A percentile compares a stretch with the other conserved stretches of the same genome.
These are phyloP conservation scores for Umbelopsis sp. DNA, from an alignment of 192 early-diverging fungal species.

Conservation along the genomic window DNA sequence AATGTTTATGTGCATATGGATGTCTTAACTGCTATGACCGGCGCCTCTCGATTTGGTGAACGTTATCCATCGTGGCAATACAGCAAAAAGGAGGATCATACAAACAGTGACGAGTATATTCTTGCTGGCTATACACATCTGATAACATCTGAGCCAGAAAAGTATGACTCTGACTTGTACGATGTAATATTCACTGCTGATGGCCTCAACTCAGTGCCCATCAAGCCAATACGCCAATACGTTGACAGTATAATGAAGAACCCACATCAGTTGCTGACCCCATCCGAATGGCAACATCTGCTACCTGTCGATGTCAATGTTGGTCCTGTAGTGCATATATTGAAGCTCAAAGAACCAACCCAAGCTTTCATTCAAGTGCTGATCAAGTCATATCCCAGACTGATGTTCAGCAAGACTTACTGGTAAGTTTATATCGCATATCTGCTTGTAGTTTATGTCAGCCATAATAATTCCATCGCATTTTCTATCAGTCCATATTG, in stretches of 20 bases:
- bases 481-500: conserved; percentile 32
- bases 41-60: conserved; percentile 79
- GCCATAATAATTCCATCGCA: too few relatives aligned
- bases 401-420: conserved; percentile 39
- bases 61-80: conserved; percentile 58
- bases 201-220: conserved; percentile 41
- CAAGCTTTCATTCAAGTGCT: conserved; percentile 11
- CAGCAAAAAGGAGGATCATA: conserved; percentile 66
- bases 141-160: conserved; percentile 46
- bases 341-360: conserved; percentile 25
- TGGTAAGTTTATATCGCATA: conserved; percentile 38
- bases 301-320: conserved; percentile 29
- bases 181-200: conserved; percentile 39
- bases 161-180: conserved; percentile 36
- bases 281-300: conserved; percentile 11
- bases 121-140: conserved; percentile 53
- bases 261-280: background rate
- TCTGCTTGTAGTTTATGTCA: too few relatives aligned
- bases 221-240: conserved; percentile 18
- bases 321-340: conserved; percentile 31
- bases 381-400: conserved; percentile 17
- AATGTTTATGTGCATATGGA: conserved; percentile 66
- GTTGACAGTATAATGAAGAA: background rate
- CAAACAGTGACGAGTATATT: conserved; percentile 40
- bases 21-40: conserved; percentile 77